Evolutionary conservation across 768 basidiomycete species (phyloP).

Genomic region (Collybiopsis luxurians): DNA sequence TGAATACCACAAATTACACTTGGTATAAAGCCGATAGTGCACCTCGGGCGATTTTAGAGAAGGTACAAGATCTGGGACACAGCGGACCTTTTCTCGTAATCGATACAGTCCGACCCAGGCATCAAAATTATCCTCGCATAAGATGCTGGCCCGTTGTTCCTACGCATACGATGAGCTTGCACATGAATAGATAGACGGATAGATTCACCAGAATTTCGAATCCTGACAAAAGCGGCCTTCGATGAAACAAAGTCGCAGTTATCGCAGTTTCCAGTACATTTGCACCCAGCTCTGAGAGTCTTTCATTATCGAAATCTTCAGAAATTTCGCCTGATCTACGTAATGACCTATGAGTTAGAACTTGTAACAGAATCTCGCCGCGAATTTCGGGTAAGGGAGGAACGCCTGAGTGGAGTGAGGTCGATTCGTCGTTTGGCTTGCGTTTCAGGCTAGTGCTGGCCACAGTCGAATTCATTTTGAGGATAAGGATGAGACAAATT

Average conservation of each 20-base stretch:
- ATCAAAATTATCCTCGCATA: slow-evolving; percentile 42
- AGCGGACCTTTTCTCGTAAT: slow-evolving; percentile 47
- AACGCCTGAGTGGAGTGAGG: slow-evolving; percentile 16
- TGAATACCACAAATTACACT: slow-evolving; percentile 1
- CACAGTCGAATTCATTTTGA: not conserved
- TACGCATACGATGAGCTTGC: slow-evolving; percentile 2
- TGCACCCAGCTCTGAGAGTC: slow-evolving; percentile 51
- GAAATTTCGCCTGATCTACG: slow-evolving; percentile 27
- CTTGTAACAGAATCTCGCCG: slow-evolving; percentile 57
- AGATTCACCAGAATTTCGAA: slow-evolving; percentile 50
- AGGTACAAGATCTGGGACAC: slow-evolving; percentile 33
- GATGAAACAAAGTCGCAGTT: slow-evolving; percentile 45
- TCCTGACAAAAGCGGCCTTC: slow-evolving; percentile 47
- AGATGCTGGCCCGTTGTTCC: slow-evolving; percentile 28
- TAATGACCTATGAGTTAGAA: slow-evolving; percentile 69
- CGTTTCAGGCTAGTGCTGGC: slow-evolving; percentile 5
- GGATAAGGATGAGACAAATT: not conserved
- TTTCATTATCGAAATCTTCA: slow-evolving; percentile 54
- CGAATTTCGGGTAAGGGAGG: slow-evolving; percentile 45
- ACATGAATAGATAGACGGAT: not conserved
- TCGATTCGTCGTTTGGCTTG: slow-evolving; percentile 14
- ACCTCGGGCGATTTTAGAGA: slow-evolving; percentile 41
- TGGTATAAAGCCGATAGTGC: slow-evolving; percentile 16
- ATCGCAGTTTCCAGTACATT: slow-evolving; percentile 44
- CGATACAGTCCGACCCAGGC: slow-evolving; percentile 49